Conservation (phyloP, 192 early-diverging fungal genomes). For the Coemansia sp. region DNA sequence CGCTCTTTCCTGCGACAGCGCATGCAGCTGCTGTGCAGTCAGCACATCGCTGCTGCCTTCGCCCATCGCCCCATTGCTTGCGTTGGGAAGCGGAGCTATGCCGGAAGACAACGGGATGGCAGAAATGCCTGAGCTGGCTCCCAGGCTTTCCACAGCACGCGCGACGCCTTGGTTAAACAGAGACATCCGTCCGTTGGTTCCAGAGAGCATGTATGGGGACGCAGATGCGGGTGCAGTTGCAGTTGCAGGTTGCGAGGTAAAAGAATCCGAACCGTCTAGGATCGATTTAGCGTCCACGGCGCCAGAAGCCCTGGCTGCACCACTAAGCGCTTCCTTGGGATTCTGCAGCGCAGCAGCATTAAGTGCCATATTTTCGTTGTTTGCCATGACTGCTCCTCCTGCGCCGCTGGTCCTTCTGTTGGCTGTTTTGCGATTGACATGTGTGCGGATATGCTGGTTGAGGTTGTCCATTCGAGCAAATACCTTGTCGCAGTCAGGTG, state of each 20-base stretch:
- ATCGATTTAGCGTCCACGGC: neutral
- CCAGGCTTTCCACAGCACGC: constrained; percentile 5
- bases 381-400: too few species aligned
- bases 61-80: too few species aligned
- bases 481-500: constrained; percentile 66
- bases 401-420: constrained; percentile 2
- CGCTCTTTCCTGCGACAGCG: neutral
- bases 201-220: neutral
- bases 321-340: neutral
- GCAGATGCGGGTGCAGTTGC: neutral
- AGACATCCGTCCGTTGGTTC: constrained; percentile 1
- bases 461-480: constrained; percentile 79
- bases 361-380: too few species aligned
- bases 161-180: constrained; percentile 8
- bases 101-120: too few species aligned
- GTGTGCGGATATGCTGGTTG: constrained; percentile 63
- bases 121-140: neutral
- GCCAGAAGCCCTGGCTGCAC: neutral
- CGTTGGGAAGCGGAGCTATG: neutral
- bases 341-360: too few species aligned
- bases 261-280: neutral
- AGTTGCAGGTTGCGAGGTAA: neutral
- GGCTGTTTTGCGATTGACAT: constrained; percentile 50
- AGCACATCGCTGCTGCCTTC: too few species aligned
- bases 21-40: neutral